Evolutionary conservation across 495 filamentous ascomycete genomes (phyloP).

Genomic region (Clavariopsis aquatica): DNA sequence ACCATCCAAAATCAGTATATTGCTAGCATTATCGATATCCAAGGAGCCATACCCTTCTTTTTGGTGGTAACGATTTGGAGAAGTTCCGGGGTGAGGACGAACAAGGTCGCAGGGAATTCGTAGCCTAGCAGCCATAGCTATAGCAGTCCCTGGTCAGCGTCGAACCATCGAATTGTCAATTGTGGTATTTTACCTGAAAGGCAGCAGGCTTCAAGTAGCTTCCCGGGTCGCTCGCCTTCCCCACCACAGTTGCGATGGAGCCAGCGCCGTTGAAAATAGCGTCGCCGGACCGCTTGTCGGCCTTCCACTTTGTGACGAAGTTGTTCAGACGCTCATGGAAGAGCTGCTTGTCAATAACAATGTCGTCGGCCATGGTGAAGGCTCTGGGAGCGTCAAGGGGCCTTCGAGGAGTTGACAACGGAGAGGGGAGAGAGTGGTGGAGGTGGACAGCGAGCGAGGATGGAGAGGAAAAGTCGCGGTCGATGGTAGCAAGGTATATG

Average conservation of each 20-base stretch:
- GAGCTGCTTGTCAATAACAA: conserved; percentile 85
- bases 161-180: neutral
- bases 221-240: conserved; percentile 84
- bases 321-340: conserved; percentile 91
- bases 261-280: conserved; percentile 78
- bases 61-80: conserved; percentile 91
- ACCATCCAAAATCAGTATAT: conserved; percentile 9
- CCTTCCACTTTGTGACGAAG: conserved; percentile 89
- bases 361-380: conserved; percentile 56
- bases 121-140: conserved; percentile 99
- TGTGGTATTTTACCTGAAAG: conserved; percentile 70
- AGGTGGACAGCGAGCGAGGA: neutral
- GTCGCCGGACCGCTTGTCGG: conserved; percentile 82
- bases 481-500: neutral
- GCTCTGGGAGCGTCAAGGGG: neutral
- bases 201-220: conserved; percentile 92
- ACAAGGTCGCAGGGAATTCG: conserved; percentile 94
- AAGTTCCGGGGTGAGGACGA: conserved; percentile 84
- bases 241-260: conserved; percentile 86
- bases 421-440: conserved; percentile 4
- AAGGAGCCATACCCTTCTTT: conserved; percentile 75
- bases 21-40: conserved; percentile 35
- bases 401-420: conserved; percentile 17
- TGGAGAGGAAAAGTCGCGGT: conserved; percentile 1
- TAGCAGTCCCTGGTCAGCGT: neutral